Conservation (phyloP, 2,329 filamentous ascomycete species). For the Diaporthe humulicola region DNA sequence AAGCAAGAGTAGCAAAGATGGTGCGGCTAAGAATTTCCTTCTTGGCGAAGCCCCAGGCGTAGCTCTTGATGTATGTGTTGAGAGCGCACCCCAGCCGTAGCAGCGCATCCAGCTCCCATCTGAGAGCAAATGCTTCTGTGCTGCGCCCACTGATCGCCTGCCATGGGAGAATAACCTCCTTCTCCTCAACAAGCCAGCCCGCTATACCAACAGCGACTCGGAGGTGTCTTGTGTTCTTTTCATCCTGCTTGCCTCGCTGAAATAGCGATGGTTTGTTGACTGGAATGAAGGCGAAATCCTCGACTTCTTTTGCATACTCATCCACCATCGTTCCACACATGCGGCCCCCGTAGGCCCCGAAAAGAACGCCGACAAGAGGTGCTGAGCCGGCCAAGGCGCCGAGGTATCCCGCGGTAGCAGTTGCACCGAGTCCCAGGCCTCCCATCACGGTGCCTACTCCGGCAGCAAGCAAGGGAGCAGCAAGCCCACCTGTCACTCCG, state of each 20-base stretch:
- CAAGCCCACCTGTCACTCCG: slow-evolving; percentile 90
- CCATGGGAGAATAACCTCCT: slow-evolving; percentile 86
- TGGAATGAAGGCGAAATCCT: slow-evolving; percentile 85
- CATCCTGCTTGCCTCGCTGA: slow-evolving; percentile 46
- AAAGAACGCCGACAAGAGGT: slow-evolving; percentile 86
- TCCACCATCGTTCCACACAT: slow-evolving; percentile 88
- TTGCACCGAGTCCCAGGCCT: slow-evolving; percentile 79
- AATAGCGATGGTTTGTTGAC: slow-evolving; percentile 64
- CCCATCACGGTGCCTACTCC: slow-evolving; percentile 89
- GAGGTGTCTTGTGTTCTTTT: slow-evolving; percentile 64
- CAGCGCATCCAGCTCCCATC: slow-evolving; percentile 85
- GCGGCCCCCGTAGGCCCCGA: slow-evolving; percentile 89
- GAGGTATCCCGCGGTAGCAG: slow-evolving; percentile 84
- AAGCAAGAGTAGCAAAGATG: slow-evolving; percentile 75
- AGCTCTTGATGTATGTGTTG: slow-evolving; percentile 77
- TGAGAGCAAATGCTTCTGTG: slow-evolving; percentile 85
- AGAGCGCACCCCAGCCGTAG: slow-evolving; percentile 83
- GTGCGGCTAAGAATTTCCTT: slow-evolving; percentile 81
- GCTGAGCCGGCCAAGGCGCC: slow-evolving; percentile 89
- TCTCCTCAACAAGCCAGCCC: slow-evolving; percentile 83
- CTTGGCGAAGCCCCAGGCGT: slow-evolving; percentile 82
- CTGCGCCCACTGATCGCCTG: slow-evolving; percentile 73
- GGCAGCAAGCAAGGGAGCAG: slow-evolving; percentile 88
- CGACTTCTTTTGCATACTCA: slow-evolving; percentile 86
- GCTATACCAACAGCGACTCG: slow-evolving; percentile 89